phyloP scores from a whole-genome alignment of 441 rosid genomes.

The Erodium moschatum region DNA sequence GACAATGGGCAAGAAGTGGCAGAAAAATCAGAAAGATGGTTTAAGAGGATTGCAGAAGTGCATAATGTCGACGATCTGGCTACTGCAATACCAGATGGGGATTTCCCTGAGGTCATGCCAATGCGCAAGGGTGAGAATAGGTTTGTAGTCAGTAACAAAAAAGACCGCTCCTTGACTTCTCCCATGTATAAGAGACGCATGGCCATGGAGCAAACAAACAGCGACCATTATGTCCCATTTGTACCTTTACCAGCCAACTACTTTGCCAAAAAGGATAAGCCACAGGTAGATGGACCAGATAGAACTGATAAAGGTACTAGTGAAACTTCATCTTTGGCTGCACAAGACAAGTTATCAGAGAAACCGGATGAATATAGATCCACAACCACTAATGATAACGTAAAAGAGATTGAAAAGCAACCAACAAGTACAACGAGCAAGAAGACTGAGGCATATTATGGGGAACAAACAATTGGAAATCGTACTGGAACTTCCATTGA shows the following conservation, averaged over 20 bases:
- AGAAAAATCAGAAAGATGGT: conserved; percentile 49
- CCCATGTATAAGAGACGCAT: conserved; percentile 51
- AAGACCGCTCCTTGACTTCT: conserved; percentile 56
- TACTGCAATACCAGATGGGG: conserved; percentile 26
- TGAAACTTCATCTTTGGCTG: conserved; percentile 27
- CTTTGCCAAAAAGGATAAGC: conserved; percentile 45
- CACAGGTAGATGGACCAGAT: conserved; percentile 27
- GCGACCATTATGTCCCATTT: conserved; percentile 55
- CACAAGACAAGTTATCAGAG: conserved; percentile 20
- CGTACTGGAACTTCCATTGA: conserved; percentile 16
- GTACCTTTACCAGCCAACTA: conserved; percentile 76
- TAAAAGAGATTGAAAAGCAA: conserved; percentile 21
- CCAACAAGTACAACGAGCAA: conserved; percentile 18
- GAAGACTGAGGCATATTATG: conserved; percentile 18
- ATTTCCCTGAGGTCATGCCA: conserved; percentile 43
- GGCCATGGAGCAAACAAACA: conserved; percentile 45
- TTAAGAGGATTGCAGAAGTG: conserved; percentile 37
- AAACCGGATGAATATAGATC: conserved; percentile 5
- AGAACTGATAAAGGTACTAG: conserved; percentile 16
- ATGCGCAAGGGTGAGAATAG: conserved; percentile 44
- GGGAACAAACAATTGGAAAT: conserved; percentile 10
- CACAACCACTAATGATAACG: background rate
- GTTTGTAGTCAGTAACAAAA: conserved; percentile 48
- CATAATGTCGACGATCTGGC: conserved; percentile 31
- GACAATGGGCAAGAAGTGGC: conserved; percentile 32